A percentile compares a stretch with the other conserved stretches of the same genome.
These are phyloP conservation scores for Aquilaria agallochum DNA, from an alignment of 441 rosid species.

Conservation along the genomic window DNA sequence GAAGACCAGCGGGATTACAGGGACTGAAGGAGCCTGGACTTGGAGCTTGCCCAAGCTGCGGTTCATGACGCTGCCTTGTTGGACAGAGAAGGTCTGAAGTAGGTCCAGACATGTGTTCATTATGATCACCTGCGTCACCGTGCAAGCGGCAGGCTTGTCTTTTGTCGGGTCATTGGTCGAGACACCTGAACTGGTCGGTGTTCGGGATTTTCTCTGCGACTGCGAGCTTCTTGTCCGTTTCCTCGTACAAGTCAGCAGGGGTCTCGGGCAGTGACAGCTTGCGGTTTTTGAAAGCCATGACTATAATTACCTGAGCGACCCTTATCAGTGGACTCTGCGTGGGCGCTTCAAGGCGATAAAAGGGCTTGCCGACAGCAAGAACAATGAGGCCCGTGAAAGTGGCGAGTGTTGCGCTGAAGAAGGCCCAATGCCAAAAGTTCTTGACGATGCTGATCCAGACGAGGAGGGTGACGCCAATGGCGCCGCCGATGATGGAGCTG, in stretches of 20 bases:
- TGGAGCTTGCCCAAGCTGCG: conserved; percentile 7
- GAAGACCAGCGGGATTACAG: conserved; percentile 10
- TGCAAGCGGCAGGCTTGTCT: conserved; percentile 31
- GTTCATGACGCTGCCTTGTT: conserved; percentile 9
- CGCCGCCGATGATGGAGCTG: conserved; percentile 31
- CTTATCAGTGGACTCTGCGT: conserved; percentile 33
- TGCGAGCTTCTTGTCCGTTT: conserved; percentile 16
- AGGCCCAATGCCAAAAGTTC: conserved; percentile 44
- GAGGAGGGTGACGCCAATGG: conserved; percentile 43
- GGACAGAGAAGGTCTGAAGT: conserved; percentile 25
- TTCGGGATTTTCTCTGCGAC: conserved; percentile 26
- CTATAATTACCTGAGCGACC: conserved; percentile 36
- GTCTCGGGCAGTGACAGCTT: conserved; percentile 30
- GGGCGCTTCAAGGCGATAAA: conserved; percentile 25
- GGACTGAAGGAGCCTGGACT: conserved; percentile 11
- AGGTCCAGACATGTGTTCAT: conserved; percentile 67
- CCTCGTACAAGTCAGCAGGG: conserved; percentile 32
- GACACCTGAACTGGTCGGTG: conserved; percentile 50
- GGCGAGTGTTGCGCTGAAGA: conserved; percentile 28
- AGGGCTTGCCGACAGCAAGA: conserved; percentile 41
- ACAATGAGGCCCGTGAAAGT: conserved; percentile 28
- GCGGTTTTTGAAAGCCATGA: conserved; percentile 36
- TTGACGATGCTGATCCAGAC: conserved; percentile 33
- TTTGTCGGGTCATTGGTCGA: conserved; percentile 27
- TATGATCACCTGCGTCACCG: conserved; percentile 50